Evolutionary conservation across 805 yeast species (phyloP), one percentile per base, ranked within the genome.

Genomic region (Saturnispora serradocipensis): DNA sequence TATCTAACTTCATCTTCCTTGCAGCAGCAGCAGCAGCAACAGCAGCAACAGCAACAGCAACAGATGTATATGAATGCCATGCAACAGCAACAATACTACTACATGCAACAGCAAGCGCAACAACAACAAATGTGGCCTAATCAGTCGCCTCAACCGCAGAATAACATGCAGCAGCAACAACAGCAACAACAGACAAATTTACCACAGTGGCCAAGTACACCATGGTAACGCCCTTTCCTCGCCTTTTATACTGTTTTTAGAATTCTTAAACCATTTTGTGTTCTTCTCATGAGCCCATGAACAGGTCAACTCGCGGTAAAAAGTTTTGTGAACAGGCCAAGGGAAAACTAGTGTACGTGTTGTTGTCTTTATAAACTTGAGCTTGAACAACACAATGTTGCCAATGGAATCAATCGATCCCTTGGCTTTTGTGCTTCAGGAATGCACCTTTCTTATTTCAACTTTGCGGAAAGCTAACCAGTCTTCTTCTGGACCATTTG

Each of bases 391-490:
- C 28, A 8, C 43, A 35, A 49, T 49, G 51, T 22, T 42, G 35
- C 43, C 34, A 13, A 16, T 49, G 51, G 51, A 49, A 60, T 91
- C 7, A 74, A 86, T 48, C 90, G 87, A 66, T 86, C 95, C 58
- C n/a, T 27, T 84, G 51, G 85, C 95, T 1, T 80, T 91, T 58
- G 85, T 88, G 57, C 82, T 88, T 54, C 86, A 86, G 63, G 98
- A 93, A 70, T 88, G 97, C 66, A 85, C 88, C 61, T 76, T 83
- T 52, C 78, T 93, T 49, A 80, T 91, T 18, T 83, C 95, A 18
- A 89, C 93, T 22, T 88, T 93, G 95, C 75, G 97, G 51, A 89
- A 88, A 63, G 76, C 86, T 56, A 79, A 89, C 63, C 80, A 86
- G 56, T 84, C 85, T 58, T 49, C 54, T n/a, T 54, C 54, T 11